These are phyloP conservation scores for Hypoxylon sp. DNA, from an alignment of 2,329 filamentous ascomycete genomes.

Conservation along the genomic window DNA sequence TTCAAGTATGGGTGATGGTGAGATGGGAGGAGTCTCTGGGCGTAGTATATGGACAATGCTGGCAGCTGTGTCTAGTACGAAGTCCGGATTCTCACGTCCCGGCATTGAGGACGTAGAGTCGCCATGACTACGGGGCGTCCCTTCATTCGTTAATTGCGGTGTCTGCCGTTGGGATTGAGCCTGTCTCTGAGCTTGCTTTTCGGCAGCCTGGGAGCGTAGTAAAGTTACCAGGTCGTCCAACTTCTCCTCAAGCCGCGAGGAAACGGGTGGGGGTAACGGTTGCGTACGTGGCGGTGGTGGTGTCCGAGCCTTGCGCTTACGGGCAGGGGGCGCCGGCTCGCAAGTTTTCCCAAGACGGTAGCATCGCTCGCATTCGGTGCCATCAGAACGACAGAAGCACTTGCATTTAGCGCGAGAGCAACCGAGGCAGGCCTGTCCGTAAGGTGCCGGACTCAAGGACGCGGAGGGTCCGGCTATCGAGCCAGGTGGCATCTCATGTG, in stretches of 20 bases:
- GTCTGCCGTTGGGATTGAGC: slow-evolving; percentile 12
- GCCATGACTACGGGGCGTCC: slow-evolving; percentile 6
- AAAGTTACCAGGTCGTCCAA: slow-evolving; percentile 65
- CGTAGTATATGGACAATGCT: slow-evolving; percentile 42
- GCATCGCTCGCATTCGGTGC: slow-evolving; percentile 45
- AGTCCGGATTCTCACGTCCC: slow-evolving; percentile 36
- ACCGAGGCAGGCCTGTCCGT: slow-evolving; percentile 46
- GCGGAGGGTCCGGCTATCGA: slow-evolving; percentile 19
- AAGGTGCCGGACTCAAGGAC: slow-evolving; percentile 44
- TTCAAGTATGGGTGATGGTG: slow-evolving; percentile 30
- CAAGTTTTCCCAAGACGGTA: slow-evolving; percentile 48
- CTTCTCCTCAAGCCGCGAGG: slow-evolving; percentile 65
- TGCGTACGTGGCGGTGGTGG: slow-evolving; percentile 15
- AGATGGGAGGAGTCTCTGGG: slow-evolving; percentile 21
- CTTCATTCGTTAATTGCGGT: slow-evolving; percentile 34
- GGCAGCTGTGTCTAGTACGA: slow-evolving; percentile 39
- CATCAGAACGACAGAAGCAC: slow-evolving; percentile 46
- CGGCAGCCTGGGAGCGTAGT: slow-evolving; percentile 53
- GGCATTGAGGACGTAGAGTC: slow-evolving; percentile 19
- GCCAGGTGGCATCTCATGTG: slow-evolving; percentile 27
- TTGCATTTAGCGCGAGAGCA: slow-evolving; percentile 51
- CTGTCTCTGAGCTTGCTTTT: slow-evolving; percentile 26
- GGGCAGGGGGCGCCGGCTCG: slow-evolving; percentile 38
- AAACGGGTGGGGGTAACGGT: slow-evolving; percentile 7
- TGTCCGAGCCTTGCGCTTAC: slow-evolving; percentile 44